phyloP scores from a whole-genome alignment of 805 yeast species.

The Ogataea populi-albae region DNA sequence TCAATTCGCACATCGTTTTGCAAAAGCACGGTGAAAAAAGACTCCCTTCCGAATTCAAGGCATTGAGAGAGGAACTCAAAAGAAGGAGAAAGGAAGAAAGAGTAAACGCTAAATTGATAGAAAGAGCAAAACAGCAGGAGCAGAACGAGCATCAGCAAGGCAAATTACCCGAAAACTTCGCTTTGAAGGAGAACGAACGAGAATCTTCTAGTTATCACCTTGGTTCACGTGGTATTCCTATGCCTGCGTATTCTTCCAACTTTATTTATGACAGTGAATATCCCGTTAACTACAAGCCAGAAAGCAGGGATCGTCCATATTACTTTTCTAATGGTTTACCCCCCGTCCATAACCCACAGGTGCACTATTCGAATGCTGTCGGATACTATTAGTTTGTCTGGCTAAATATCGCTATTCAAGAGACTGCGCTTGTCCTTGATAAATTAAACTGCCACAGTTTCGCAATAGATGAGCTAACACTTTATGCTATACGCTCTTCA shows the following conservation, averaged over 20 bases:
- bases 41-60: conserved; percentile 52
- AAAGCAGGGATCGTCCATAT: not conserved
- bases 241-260: not conserved
- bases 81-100: conserved; percentile 26
- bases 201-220: not conserved
- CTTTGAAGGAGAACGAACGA: not conserved
- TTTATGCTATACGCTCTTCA: no score
- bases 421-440: not conserved
- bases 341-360: conserved; percentile 13
- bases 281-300: not conserved
- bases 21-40: conserved; percentile 56
- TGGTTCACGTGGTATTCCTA: not conserved
- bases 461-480: no score
- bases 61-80: conserved; percentile 42
- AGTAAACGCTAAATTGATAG: conserved; percentile 15
- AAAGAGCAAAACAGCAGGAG: conserved; percentile 11
- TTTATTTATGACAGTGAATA: not conserved
- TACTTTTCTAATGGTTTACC: conserved; percentile 14
- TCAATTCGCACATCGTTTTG: conserved; percentile 52
- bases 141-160: conserved; percentile 5
- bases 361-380: conserved; percentile 4
- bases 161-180: not conserved
- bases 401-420: not conserved
- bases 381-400: not conserved
- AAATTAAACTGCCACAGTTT: no score